These are phyloP conservation scores for Ophiostoma australiae DNA, from an alignment of 2,329 filamentous ascomycete species.

Conservation along the genomic window DNA sequence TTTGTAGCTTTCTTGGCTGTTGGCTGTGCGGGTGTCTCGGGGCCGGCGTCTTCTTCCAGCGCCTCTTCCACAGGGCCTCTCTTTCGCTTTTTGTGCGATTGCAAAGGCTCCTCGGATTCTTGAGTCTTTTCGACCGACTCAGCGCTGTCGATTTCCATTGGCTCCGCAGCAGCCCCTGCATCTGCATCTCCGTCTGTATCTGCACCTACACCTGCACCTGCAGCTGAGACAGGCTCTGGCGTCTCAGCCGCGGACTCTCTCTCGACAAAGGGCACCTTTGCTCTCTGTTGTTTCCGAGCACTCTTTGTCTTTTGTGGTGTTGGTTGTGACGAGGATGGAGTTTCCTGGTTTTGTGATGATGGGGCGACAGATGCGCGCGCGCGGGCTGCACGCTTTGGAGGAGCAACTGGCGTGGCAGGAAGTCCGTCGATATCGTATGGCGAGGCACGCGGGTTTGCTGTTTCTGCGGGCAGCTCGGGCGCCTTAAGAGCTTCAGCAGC, in stretches of 20 bases:
- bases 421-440: not conserved
- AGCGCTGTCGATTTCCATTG: slow-evolving; percentile 1
- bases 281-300: slow-evolving; percentile 1
- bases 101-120: not conserved
- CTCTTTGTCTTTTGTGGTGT: not conserved
- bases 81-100: slow-evolving; percentile 18
- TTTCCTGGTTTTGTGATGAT: not conserved
- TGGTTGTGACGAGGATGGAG: slow-evolving; percentile 5
- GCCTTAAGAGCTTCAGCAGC: not conserved
- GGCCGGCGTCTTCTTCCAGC: not conserved
- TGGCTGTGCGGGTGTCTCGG: slow-evolving; percentile 16
- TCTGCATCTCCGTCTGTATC: not conserved
- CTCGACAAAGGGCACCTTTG: not conserved
- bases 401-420: not conserved
- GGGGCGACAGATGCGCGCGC: not conserved
- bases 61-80: not conserved
- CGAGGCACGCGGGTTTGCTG: not conserved
- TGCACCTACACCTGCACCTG: not conserved
- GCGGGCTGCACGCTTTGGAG: not conserved
- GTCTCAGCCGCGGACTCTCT: not conserved
- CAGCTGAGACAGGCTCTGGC: not conserved
- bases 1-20: slow-evolving; percentile 6
- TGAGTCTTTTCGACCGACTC: not conserved
- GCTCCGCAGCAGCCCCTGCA: not conserved
- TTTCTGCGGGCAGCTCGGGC: not conserved